Conservation (phyloP, 768 basidiomycete species). For the Tephrocybe sp. region DNA sequence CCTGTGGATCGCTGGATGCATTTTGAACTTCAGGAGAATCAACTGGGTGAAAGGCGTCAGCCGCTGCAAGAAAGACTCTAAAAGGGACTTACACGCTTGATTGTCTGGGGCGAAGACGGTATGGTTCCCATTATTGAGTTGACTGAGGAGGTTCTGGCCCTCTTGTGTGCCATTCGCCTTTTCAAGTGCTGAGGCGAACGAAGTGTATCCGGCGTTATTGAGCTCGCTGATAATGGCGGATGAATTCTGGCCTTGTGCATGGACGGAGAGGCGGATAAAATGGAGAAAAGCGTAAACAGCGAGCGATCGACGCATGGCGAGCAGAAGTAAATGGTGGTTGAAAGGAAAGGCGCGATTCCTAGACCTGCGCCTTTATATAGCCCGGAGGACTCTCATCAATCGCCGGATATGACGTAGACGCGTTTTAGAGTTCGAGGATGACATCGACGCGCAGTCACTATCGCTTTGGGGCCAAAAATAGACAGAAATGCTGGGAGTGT, state of each 20-base stretch:
- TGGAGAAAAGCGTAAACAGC: conserved; percentile 1
- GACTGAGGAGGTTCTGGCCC: conserved; percentile 10
- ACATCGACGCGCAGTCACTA: neutral
- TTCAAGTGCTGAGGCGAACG: conserved; percentile 9
- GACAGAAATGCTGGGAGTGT: too few species aligned
- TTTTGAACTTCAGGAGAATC: conserved; percentile 6
- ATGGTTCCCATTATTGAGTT: conserved; percentile 13
- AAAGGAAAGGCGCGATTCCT: neutral
- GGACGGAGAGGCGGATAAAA: neutral
- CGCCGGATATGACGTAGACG: conserved; percentile 10
- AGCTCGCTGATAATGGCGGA: conserved; percentile 11
- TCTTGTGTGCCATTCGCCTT: conserved; percentile 8
- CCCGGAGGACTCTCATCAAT: neutral
- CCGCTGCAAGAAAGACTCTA: neutral
- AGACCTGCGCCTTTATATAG: conserved; percentile 9
- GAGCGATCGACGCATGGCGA: conserved; percentile 6
- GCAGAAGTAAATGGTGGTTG: neutral
- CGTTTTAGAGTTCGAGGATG: neutral
- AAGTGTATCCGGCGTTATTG: conserved; percentile 10
- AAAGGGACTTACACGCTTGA: conserved; percentile 17
- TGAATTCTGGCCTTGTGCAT: conserved; percentile 13
- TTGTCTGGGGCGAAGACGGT: conserved; percentile 22
- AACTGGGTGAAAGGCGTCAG: conserved; percentile 7
- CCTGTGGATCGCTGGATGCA: conserved; percentile 1
- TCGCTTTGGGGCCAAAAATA: too few species aligned